phyloP scores from a whole-genome alignment of 345 rosid species.

The Hirschfeldia incana region DNA sequence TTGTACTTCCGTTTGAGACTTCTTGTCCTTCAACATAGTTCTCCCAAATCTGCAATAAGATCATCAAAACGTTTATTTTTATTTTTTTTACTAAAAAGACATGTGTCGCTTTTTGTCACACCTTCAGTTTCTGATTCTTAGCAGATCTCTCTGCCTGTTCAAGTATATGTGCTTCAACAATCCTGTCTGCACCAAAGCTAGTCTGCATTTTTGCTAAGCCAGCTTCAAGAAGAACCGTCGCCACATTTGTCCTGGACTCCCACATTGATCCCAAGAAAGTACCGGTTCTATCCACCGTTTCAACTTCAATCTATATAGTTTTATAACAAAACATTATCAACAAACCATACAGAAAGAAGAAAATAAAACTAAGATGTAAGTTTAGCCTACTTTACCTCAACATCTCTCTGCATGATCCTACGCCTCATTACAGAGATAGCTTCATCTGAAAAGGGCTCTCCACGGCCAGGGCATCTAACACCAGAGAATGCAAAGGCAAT shows the following conservation, averaged over 20 bases:
- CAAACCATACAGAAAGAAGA: neutral
- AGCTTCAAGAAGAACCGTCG: constrained; percentile 80
- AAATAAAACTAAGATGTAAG: neutral
- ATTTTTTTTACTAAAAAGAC: neutral
- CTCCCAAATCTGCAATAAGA: constrained; percentile 79
- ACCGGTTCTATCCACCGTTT: constrained; percentile 89
- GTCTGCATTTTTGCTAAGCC: constrained; percentile 93
- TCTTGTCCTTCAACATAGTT: constrained; percentile 97
- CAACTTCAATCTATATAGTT: constrained; percentile 74
- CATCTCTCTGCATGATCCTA: constrained; percentile 94
- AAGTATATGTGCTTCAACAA: constrained; percentile 76
- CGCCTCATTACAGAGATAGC: constrained; percentile 92
- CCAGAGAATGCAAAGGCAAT: constrained; percentile 97
- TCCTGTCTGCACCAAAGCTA: constrained; percentile 81
- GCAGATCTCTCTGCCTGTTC: constrained; percentile 92
- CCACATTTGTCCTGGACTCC: constrained; percentile 82
- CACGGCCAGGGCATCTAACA: constrained; percentile 96
- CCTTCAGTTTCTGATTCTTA: constrained; percentile 84
- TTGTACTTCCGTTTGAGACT: constrained; percentile 58
- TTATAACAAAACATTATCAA: neutral
- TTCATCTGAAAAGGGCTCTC: constrained; percentile 86
- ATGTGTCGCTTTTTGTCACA: constrained; percentile 33
- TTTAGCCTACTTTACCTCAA: constrained; percentile 57
- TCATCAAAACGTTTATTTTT: neutral
- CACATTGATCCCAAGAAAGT: constrained; percentile 95